Evolutionary conservation across 306 rosid genomes (phyloP), one percentile per base, ranked within the genome.

Genomic region (apple (Malus domestica)): DNA sequence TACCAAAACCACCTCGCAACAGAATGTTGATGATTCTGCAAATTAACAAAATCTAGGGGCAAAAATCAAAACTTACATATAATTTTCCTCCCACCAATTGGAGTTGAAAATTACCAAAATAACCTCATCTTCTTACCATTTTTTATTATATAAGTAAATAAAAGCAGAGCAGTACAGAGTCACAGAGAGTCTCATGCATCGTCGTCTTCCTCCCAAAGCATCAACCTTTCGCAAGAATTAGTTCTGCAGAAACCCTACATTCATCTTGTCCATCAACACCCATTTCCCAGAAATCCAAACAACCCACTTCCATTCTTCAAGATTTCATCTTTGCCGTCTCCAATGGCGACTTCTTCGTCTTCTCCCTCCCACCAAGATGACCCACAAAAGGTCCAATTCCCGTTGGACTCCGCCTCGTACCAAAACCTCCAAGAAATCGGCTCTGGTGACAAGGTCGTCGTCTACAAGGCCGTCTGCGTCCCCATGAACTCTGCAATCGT

Each of bases 381-480:
- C 3, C 55, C 1, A 49, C 8, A 15, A 49, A 80, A 75, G 45
- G 66, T 82, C 66, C 91, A 85, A 29, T 92, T 76, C 76, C 93
- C 97, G 20, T 10, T 90, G 22, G 88, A 86, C 76, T 5, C 88
- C 0, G 57, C 16, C 65, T 81, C 86, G 42, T 90, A 87, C 80
- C 46, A 57, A 35, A 46, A 89, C 23, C 60, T 87, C 9, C 69
- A 75, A 4, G 85, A 90, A 69, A 87, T 93, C 23, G 92, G 93
- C 1, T 77, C 57, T 1, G 92, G 89, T 1, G 76, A 74, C 12
- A 85, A 87, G 55, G 88, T 90, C 27, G 10, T 85, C 8, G 93
- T 92, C 23, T 92, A 86, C 84, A 90, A 88, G 44, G 96, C 97
- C 54, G 14, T 80, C 4, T 89, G 96, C 64, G 19, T 82, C 12